Conservation (phyloP, 1,284 basidiomycete species). For the Coriolopsis trogii region DNA sequence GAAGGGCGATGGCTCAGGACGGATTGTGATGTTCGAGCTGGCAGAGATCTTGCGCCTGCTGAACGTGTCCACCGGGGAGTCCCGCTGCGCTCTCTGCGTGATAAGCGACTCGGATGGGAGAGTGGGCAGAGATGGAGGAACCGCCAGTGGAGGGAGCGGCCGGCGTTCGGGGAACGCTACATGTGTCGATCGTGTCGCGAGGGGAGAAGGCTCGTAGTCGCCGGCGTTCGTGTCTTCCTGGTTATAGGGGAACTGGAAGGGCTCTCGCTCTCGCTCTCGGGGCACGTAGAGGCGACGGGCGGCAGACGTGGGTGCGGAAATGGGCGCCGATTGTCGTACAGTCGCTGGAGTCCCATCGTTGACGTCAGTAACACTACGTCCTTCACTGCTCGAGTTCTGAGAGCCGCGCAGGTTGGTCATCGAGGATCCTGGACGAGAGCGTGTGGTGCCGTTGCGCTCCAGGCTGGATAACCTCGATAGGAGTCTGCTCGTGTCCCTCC, state of each 20-base stretch:
- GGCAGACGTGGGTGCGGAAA: conserved; percentile 29
- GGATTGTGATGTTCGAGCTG: conserved; percentile 55
- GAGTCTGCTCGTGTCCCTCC: conserved; percentile 25
- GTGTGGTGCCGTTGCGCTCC: conserved; percentile 21
- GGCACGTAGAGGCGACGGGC: conserved; percentile 55
- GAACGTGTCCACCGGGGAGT: conserved; percentile 33
- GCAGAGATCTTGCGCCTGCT: conserved; percentile 50
- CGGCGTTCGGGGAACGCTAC: conserved; percentile 36
- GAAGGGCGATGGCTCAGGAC: conserved; percentile 41
- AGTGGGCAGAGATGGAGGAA: conserved; percentile 60
- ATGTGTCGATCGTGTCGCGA: conserved; percentile 46
- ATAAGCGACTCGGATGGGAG: conserved; percentile 59
- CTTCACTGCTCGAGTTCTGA: conserved; percentile 31
- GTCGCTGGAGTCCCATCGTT: conserved; percentile 30
- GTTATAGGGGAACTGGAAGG: conserved; percentile 34
- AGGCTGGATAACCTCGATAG: conserved; percentile 30
- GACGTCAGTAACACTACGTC: conserved; percentile 26
- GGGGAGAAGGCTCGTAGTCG: conserved; percentile 67
- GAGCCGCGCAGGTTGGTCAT: conserved; percentile 26
- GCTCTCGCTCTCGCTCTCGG: conserved; percentile 45
- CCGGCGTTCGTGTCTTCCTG: conserved; percentile 45
- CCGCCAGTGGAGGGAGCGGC: conserved; percentile 48
- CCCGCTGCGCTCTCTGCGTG: conserved; percentile 33
- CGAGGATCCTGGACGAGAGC: conserved; percentile 32
- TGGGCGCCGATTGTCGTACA: conserved; percentile 19